Conservation (phyloP, 805 yeast genomes). For the Suhomyces prunicola region DNA sequence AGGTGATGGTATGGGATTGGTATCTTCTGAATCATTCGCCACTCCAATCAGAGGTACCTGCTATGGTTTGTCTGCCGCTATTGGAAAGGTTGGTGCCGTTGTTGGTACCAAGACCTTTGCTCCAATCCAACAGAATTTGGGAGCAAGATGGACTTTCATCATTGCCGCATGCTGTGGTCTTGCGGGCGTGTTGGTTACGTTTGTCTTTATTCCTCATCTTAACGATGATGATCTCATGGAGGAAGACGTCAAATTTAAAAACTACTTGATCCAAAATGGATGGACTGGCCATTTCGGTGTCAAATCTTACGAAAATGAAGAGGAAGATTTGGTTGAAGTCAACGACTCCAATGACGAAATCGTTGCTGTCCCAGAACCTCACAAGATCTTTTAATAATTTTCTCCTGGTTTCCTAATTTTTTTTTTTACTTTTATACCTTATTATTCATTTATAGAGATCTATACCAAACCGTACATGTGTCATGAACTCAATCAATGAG, state of each 20-base stretch:
- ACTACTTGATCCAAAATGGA: slow-evolving; percentile 56
- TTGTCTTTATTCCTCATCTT: slow-evolving; percentile 63
- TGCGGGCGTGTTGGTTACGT: slow-evolving; percentile 58
- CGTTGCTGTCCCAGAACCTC: neutral
- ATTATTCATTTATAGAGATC: neutral
- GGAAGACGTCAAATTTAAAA: slow-evolving; percentile 62
- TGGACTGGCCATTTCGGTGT: slow-evolving; percentile 51
- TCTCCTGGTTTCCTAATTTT: neutral
- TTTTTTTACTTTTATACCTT: neutral
- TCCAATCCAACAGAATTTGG: slow-evolving; percentile 62
- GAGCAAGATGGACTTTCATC: slow-evolving; percentile 72
- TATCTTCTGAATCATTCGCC: slow-evolving; percentile 67
- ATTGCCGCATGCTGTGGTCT: slow-evolving; percentile 74
- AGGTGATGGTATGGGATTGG: slow-evolving; percentile 70
- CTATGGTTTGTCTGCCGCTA: slow-evolving; percentile 74
- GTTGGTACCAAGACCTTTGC: slow-evolving; percentile 72
- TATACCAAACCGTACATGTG: neutral
- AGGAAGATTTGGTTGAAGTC: slow-evolving; percentile 3
- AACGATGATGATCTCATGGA: slow-evolving; percentile 64
- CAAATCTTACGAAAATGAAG: slow-evolving; percentile 13
- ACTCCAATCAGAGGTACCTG: slow-evolving; percentile 75
- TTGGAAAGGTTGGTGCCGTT: slow-evolving; percentile 85
- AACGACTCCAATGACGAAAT: neutral
- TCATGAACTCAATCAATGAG: neutral
- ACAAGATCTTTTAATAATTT: neutral